phyloP scores from a whole-genome alignment of 169 alveolate species.

The Cryptosporidium meleagridis region DNA sequence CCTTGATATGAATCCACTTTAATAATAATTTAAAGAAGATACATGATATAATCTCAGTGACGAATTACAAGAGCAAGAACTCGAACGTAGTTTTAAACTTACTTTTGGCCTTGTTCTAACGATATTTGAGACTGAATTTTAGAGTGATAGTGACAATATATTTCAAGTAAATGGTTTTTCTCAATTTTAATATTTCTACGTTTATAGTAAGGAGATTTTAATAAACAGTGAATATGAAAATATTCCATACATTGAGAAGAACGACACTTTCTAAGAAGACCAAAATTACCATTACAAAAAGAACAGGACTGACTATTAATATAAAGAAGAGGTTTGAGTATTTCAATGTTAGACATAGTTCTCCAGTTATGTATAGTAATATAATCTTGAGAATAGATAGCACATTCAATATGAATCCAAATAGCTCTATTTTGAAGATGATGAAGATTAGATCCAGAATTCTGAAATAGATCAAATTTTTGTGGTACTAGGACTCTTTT shows the following conservation, averaged over 20 bases:
- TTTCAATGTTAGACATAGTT: conserved; percentile 30
- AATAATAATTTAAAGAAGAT: background rate
- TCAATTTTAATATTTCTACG: background rate
- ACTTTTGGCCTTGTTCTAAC: conserved; percentile 3
- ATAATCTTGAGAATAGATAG: conserved; percentile 50
- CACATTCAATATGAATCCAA: conserved; percentile 74
- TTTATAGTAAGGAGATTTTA: background rate
- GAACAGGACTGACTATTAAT: background rate
- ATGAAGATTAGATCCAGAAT: background rate
- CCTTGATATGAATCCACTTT: background rate
- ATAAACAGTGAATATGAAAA: conserved; percentile 39
- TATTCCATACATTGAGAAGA: background rate
- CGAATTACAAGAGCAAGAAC: background rate
- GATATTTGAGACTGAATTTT: background rate
- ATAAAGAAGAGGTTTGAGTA: conserved; percentile 8
- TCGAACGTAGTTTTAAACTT: conserved; percentile 3
- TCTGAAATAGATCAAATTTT: background rate
- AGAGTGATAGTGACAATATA: background rate
- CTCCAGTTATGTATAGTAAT: conserved; percentile 27
- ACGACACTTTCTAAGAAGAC: conserved; percentile 8
- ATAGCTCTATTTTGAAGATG: conserved; percentile 11
- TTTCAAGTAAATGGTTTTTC: background rate
- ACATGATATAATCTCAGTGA: background rate
- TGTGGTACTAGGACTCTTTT: conserved; percentile 25
- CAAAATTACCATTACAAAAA: background rate